Evolutionary conservation across 371 early-diverging fungal species (phyloP).

Genomic region (Syncephalastrum monosporum): DNA sequence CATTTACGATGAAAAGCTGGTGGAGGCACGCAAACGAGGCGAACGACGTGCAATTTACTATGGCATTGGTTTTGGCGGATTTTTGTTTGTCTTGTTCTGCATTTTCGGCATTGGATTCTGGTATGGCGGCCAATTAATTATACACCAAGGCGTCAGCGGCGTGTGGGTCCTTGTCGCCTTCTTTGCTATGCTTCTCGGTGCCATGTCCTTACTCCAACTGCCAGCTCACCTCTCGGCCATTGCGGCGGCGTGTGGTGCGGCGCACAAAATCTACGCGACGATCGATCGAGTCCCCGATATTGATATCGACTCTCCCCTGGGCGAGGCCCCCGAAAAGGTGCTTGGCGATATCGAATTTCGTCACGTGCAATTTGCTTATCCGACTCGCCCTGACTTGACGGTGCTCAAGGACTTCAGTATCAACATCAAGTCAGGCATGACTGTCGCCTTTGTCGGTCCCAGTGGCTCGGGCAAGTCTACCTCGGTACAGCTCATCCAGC

Average conservation of each 20-base stretch:
- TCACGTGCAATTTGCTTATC: conserved; percentile 72
- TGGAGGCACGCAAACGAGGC: conserved; percentile 37
- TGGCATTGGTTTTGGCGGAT: conserved; percentile 46
- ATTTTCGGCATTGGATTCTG: conserved; percentile 65
- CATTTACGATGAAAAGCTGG: conserved; percentile 48
- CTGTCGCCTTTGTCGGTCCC: conserved; percentile 73
- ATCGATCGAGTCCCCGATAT: conserved; percentile 75
- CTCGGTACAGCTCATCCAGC: conserved; percentile 79
- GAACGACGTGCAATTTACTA: conserved; percentile 34
- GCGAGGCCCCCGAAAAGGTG: conserved; percentile 43
- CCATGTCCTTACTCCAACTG: conserved; percentile 21
- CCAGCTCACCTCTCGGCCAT: conserved; percentile 59
- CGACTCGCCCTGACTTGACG: conserved; percentile 65
- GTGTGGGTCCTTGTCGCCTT: conserved; percentile 58
- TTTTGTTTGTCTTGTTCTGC: conserved; percentile 54
- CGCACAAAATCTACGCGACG: conserved; percentile 64
- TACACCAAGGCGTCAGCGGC: conserved; percentile 30
- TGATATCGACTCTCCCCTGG: conserved; percentile 55
- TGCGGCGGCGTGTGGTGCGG: conserved; percentile 64
- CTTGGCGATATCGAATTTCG: conserved; percentile 67
- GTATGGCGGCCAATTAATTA: conserved; percentile 56
- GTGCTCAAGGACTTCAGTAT: conserved; percentile 61
- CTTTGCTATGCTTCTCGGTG: conserved; percentile 56
- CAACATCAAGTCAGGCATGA: conserved; percentile 67
- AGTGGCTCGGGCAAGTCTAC: conserved; percentile 93